A percentile compares a stretch with the other conserved stretches of the same genome.
phyloP scores from a whole-genome alignment of 306 rosid species.

The Acacia confusa region DNA sequence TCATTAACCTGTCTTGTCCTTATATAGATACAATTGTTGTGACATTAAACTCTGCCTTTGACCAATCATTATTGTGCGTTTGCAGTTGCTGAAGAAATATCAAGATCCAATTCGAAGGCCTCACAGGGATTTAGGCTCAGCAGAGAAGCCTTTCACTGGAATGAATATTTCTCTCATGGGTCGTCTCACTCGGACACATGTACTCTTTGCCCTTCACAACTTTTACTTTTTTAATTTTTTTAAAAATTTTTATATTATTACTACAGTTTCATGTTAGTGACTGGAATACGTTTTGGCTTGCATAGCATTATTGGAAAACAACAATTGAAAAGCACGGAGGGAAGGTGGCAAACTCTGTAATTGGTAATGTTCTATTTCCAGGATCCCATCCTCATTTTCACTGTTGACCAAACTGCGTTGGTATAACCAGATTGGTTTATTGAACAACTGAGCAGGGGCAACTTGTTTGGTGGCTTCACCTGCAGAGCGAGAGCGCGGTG shows the following conservation, averaged over 20 bases:
- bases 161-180: constrained; percentile 82
- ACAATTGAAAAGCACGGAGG: constrained; percentile 68
- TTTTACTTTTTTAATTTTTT: background rate
- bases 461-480: constrained; percentile 76
- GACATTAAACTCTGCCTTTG: background rate
- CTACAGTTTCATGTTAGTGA: background rate
- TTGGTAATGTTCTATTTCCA: constrained; percentile 44
- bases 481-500: constrained; percentile 80
- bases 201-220: constrained; percentile 14
- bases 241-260: background rate
- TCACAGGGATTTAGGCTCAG: constrained; percentile 44
- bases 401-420: background rate
- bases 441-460: constrained; percentile 47
- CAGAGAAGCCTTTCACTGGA: constrained; percentile 69
- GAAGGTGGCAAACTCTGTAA: constrained; percentile 63
- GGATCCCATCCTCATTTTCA: background rate
- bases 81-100: constrained; percentile 67
- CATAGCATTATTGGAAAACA: constrained; percentile 71
- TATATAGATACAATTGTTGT: constrained; percentile 5
- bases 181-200: constrained; percentile 74
- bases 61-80: background rate
- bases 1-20: background rate
- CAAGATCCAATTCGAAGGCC: constrained; percentile 55
- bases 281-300: background rate
- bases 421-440: background rate